phyloP scores from a whole-genome alignment of 257 asterid genomes.

The Nicotiana obtusifolia region DNA sequence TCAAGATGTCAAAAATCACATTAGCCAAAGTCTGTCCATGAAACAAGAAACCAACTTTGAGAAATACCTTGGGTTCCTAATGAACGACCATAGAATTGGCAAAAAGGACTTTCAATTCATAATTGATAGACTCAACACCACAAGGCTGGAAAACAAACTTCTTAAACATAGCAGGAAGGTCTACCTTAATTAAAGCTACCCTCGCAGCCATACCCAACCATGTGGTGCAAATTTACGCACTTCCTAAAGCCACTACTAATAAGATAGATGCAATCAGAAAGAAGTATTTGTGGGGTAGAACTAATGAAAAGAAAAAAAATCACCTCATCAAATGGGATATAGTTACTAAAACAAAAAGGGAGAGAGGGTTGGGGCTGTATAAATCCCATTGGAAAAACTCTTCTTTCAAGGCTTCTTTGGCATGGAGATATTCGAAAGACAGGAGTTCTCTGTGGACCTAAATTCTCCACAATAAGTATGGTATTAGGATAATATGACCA shows the following conservation, averaged over 20 bases:
- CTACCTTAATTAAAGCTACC: not conserved
- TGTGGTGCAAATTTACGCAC: not conserved
- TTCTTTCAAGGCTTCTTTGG: not conserved
- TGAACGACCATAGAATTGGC: not conserved
- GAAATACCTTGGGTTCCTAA: not conserved
- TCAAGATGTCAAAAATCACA: too few relatives aligned
- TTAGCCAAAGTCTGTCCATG: not conserved
- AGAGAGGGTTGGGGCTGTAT: not conserved
- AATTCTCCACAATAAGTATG: too few relatives aligned
- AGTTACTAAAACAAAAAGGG: not conserved
- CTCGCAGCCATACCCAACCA: not conserved
- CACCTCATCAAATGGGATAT: not conserved
- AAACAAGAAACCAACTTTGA: not conserved
- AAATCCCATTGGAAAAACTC: not conserved
- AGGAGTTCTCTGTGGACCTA: too few relatives aligned
- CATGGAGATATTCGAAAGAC: too few relatives aligned
- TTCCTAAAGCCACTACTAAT: not conserved
- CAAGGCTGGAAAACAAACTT: not conserved
- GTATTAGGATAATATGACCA: too few relatives aligned
- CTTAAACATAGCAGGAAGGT: not conserved
- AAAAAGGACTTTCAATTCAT: not conserved
- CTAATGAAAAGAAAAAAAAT: not conserved
- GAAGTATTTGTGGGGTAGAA: not conserved
- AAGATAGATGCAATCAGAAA: not conserved
- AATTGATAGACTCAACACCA: not conserved